Evolutionary conservation across 164 flowering plant species (phyloP).

Genomic region (Brasenia schreberi): DNA sequence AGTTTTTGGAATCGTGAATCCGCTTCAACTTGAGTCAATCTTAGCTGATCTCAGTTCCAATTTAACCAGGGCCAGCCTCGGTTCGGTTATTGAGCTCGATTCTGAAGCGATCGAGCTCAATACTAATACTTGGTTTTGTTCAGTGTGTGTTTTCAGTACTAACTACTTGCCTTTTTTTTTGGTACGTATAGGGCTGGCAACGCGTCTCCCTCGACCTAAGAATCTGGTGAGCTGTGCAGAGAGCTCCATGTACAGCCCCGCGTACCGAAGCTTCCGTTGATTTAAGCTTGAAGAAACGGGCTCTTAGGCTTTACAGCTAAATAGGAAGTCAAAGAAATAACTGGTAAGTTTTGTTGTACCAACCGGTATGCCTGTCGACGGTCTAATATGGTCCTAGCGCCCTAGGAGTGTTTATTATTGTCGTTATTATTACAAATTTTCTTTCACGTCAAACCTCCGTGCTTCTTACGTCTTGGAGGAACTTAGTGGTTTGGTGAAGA

Average conservation of each 20-base stretch:
- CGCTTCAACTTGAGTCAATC: no score
- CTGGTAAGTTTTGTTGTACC: not conserved
- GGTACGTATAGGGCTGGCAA: conserved; percentile 47
- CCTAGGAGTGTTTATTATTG: not conserved
- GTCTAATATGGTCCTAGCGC: not conserved
- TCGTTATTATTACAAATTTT: not conserved
- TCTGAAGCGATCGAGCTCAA: no score
- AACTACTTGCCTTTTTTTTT: no score
- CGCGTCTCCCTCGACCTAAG: conserved; percentile 72
- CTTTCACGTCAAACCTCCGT: not conserved
- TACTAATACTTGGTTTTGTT: no score
- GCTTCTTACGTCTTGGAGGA: no score
- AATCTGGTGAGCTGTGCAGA: conserved; percentile 72
- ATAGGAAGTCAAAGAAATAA: not conserved
- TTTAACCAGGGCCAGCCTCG: no score
- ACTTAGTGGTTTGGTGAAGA: no score
- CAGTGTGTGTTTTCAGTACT: no score
- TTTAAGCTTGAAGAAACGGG: not conserved
- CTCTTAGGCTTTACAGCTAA: not conserved
- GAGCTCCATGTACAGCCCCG: conserved; percentile 90
- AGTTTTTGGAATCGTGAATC: no score
- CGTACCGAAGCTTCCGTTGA: conserved; percentile 49
- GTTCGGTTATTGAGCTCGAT: no score
- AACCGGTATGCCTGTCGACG: not conserved
- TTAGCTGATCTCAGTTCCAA: no score